A percentile compares a stretch with the other conserved stretches of the same genome.
Conservation (phyloP, 73 alveolate genomes). For the Paramecium caudatum region DNA sequence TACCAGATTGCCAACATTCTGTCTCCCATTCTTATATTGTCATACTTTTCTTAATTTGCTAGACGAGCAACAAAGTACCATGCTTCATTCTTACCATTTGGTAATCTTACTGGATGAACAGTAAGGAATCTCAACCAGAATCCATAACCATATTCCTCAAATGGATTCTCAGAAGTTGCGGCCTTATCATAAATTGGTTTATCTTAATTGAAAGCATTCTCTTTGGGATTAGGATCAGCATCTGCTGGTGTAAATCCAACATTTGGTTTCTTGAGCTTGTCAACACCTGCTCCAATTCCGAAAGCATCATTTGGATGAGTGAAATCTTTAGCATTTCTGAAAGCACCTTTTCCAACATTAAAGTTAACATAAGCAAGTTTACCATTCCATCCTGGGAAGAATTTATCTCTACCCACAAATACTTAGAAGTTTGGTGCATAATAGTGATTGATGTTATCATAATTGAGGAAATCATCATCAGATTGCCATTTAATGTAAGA, state of each 20-base stretch:
- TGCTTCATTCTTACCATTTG: slow-evolving; percentile 56
- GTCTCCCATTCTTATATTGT: slow-evolving; percentile 61
- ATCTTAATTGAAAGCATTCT: slow-evolving; percentile 51
- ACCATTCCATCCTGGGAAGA: slow-evolving; percentile 45
- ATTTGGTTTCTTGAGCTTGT: slow-evolving; percentile 25
- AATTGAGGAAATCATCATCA: slow-evolving; percentile 39
- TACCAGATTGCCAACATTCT: slow-evolving; percentile 62
- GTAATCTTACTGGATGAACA: slow-evolving; percentile 6
- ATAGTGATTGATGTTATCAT: slow-evolving; percentile 47
- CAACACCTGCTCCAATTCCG: slow-evolving; percentile 59
- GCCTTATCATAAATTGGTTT: slow-evolving; percentile 38
- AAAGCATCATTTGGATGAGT: slow-evolving; percentile 53
- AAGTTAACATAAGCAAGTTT: slow-evolving; percentile 41
- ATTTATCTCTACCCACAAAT: slow-evolving; percentile 60
- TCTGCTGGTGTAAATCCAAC: slow-evolving; percentile 50
- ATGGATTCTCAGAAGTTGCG: slow-evolving; percentile 55
- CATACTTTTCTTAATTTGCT: slow-evolving; percentile 29
- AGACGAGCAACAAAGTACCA: slow-evolving; percentile 46
- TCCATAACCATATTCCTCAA: slow-evolving; percentile 67
- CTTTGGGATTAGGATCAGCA: background rate
- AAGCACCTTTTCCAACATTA: slow-evolving; percentile 56
- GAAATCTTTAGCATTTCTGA: slow-evolving; percentile 58
- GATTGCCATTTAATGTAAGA: slow-evolving; percentile 25
- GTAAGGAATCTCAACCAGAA: slow-evolving; percentile 62
- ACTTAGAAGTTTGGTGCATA: slow-evolving; percentile 41